Evolutionary conservation across 2,329 filamentous ascomycete species (phyloP), one percentile per base, ranked within the genome.

Genomic region (Exophiala phaeomuriformis): DNA sequence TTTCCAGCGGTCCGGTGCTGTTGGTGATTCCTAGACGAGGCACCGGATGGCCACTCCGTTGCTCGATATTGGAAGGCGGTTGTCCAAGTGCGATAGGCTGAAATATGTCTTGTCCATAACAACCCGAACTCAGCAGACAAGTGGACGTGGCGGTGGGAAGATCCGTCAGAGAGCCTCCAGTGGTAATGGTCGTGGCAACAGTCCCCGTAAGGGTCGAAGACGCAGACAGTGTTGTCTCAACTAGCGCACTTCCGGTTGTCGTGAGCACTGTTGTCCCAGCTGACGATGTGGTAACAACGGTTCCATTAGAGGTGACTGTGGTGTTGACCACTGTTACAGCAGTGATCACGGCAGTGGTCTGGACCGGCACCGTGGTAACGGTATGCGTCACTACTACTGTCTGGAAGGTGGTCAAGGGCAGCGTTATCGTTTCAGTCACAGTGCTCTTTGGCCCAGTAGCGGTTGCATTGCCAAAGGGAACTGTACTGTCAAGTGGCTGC

Each of bases 21-120:
- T 57, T 59, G n/a, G 41, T 49, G 41, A 72, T 68, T 29, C 68
- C 64, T 10, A 68, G 56, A 33, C 68, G 72, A 5, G 66, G 62
- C 19, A 75, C 67, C 8, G 72, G 72, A 57, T 75, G 73, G 47
- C 73, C 72, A 45, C 67, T 44, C 36, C 71, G 67, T 37, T 65
- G 59, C 32, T 62, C 55, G 50, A 75, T 72, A 32, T 65, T 72
- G 7, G 59, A 51, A 2, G 72, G 71, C 35, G 72, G 65, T 10
- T 66, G 61, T 19, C 66, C 68, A 44, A 68, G 67, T 28, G 66
- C 67, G 46, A 75, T 63, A 3, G 72, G 71, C 36, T 67, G 49
- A 58, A 75, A 75, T 10, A 72, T 65, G 59, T 75, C 66, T 56
- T 75, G 71, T 35, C 61, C 60, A 28, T 57, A 55, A 50, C 58